phyloP scores from a whole-genome alignment of 805 yeast species.

The Limtongia smithiae region DNA sequence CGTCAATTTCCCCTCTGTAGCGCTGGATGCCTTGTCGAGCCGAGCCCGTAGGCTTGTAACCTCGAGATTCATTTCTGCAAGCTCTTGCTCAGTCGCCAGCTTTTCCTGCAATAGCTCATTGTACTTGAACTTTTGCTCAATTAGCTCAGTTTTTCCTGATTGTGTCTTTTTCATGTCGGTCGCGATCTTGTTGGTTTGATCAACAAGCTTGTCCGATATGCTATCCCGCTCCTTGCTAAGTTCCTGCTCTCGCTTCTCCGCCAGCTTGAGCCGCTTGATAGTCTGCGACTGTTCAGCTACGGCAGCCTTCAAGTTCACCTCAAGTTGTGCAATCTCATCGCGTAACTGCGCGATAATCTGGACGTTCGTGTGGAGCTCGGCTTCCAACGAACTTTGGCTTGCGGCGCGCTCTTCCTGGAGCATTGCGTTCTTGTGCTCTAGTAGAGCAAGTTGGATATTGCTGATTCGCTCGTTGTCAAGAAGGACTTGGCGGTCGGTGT shows the following conservation, averaged over 20 bases:
- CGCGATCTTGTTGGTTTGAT: constrained; percentile 1
- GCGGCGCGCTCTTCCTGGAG: too few relatives aligned
- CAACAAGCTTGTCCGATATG: constrained; percentile 3
- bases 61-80: neutral
- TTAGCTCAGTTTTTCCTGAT: neutral
- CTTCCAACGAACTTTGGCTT: too few relatives aligned
- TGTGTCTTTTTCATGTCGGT: constrained; percentile 10
- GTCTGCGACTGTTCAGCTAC: neutral
- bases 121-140: neutral
- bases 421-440: too few relatives aligned
- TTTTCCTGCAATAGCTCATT: neutral
- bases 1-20: neutral
- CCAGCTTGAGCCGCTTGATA: neutral
- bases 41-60: neutral
- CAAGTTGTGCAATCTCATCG: neutral
- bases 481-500: too few relatives aligned
- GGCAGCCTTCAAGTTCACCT: neutral
- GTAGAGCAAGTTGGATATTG: too few relatives aligned
- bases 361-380: too few relatives aligned
- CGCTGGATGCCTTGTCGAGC: neutral
- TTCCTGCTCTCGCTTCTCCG: constrained; percentile 1
- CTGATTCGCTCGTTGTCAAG: too few relatives aligned
- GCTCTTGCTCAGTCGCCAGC: neutral
- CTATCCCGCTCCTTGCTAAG: constrained; percentile 1
- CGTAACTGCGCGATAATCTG: too few relatives aligned